Base-by-base conservation (phyloP, 2,329 filamentous ascomycete genomes). In the Endothia cerciana region DNA sequence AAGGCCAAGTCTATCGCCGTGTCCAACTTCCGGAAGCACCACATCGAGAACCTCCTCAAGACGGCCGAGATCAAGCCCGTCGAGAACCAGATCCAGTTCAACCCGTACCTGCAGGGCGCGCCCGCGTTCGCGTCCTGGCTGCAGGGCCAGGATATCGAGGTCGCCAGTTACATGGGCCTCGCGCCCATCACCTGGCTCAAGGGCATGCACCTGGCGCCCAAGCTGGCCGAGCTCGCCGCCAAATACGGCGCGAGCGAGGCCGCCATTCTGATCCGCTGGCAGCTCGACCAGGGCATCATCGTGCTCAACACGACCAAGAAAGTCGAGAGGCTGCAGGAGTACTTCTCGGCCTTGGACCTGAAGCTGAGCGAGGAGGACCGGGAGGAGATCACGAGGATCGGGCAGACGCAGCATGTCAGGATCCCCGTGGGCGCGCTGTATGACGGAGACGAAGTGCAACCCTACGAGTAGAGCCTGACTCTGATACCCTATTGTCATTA, bases 1-100 rank as follows among this genome's bases (percentile, higher is more conserved):
- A 83, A 88, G 66, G 81, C 84, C 5, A 84, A 83, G 63, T 84
- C 83, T 7, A 89, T 89, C 68, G 87, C 87, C 28, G 86, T 89
- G 28, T 88, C 85, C 64, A 89, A 87, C 74, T 90, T 83, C 74
- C 75, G 84, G 6, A 80, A 82, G 30, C 73, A 77, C 28, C 83
- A 89, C 66, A 77, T 89, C 22, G 80, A 86, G 56, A 80, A 81
- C 13, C 81, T 85, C 25, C 76, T 82, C 43, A 73, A 78, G 65
- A 80, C 77, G 0, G 80, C 80, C 19, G 77, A 73, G 47, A 74
- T 79, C 8, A 72, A 73, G 3, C 82, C 82, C 4, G 75, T 73
- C 3, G 74, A 79, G 63, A 81, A 80, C 63, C 79, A 80, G 68
- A 75, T 80, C 51, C 77, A 81, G 65, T 79, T 73, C 66, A 77